Conservation (phyloP, 805 yeast species). For the Myxozyma melibiosi region DNA sequence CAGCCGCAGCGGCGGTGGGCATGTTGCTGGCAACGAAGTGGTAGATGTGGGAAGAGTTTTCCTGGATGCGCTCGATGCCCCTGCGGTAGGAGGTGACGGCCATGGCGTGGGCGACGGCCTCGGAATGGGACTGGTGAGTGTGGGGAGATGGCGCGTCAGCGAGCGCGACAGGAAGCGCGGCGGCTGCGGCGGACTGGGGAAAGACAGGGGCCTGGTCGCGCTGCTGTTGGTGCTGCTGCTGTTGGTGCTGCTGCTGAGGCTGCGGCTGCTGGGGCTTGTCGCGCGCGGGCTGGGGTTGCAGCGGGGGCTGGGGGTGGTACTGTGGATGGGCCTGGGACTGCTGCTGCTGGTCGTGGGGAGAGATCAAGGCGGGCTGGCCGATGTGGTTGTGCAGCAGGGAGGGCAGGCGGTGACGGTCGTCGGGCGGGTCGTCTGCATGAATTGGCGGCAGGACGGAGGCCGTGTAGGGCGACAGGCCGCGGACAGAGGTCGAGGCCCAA, state of each 20-base stretch:
- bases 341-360: not conserved
- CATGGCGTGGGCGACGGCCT: slow-evolving; percentile 19
- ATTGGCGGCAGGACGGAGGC: not conserved
- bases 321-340: not conserved
- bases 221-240: too few species aligned
- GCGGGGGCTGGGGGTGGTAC: not conserved
- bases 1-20: slow-evolving; percentile 1
- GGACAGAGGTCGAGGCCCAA: slow-evolving; percentile 1
- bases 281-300: not conserved
- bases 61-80: slow-evolving; percentile 22
- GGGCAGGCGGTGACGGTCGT: not conserved
- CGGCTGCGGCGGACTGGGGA: too few species aligned
- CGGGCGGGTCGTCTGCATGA: not conserved
- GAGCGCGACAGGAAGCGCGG: too few species aligned
- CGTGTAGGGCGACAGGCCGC: not conserved
- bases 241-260: slow-evolving; percentile 3
- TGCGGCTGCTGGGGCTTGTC: not conserved
- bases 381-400: not conserved
- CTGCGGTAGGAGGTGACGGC: slow-evolving; percentile 15
- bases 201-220: too few species aligned
- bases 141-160: not conserved
- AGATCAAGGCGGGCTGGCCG: not conserved
- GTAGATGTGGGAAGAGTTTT: slow-evolving; percentile 28
- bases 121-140: slow-evolving; percentile 3
- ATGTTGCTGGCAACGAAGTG: slow-evolving; percentile 22